phyloP scores from a whole-genome alignment of 176 grass and related monocot genomes.

The Zoysia japonica region DNA sequence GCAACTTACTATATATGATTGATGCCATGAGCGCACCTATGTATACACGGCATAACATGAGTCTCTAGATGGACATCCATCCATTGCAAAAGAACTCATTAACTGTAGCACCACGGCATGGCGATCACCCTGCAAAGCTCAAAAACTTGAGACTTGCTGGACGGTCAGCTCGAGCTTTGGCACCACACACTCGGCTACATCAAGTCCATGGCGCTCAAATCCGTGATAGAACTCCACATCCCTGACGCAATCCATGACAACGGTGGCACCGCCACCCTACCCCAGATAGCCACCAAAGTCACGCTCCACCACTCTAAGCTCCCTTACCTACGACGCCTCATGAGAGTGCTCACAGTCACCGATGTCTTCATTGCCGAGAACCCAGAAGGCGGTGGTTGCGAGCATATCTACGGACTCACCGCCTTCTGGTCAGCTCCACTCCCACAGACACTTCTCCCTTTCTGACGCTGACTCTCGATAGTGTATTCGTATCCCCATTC shows the following conservation, averaged over 20 bases:
- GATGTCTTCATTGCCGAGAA: not conserved
- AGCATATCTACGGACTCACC: conserved; percentile 20
- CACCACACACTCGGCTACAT: not conserved
- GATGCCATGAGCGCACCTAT: too few relatives aligned
- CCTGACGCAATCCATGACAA: conserved; percentile 28
- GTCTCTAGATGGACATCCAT: too few relatives aligned
- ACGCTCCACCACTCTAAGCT: conserved; percentile 28
- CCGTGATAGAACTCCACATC: conserved; percentile 13
- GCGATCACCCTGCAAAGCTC: too few relatives aligned
- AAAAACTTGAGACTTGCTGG: not conserved
- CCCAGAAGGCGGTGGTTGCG: not conserved
- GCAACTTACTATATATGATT: too few relatives aligned
- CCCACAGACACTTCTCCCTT: not conserved
- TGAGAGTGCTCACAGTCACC: conserved; percentile 10
- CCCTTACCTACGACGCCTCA: conserved; percentile 5
- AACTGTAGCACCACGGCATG: too few relatives aligned
- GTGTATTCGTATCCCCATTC: not conserved
- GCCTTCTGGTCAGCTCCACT: conserved; percentile 18
- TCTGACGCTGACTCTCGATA: not conserved
- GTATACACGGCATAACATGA: too few relatives aligned
- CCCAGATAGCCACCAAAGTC: not conserved
- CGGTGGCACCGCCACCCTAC: not conserved
- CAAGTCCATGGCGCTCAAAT: conserved; percentile 37
- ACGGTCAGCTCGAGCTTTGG: not conserved
- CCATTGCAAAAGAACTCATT: too few relatives aligned